Percentiles rank a stretch among this genome's conserved stretches.
Conservation (phyloP, 2,329 filamentous ascomycete genomes). For the Lojkania enalia region DNA sequence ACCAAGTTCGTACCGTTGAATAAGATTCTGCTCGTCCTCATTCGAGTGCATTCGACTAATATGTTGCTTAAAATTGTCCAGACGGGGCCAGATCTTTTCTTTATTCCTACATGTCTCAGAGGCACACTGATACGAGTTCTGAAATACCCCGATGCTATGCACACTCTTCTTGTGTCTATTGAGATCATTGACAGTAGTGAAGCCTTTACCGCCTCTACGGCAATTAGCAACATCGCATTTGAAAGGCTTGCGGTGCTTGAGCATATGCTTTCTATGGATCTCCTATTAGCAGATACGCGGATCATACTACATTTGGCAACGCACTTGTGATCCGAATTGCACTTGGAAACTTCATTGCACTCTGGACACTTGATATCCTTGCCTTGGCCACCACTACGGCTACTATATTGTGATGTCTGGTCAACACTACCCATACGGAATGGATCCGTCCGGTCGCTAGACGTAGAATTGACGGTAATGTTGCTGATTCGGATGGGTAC, state of each 20-base stretch:
- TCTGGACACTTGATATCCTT: conserved; percentile 22
- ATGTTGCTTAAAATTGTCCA: conserved; percentile 87
- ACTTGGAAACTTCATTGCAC: conserved; percentile 34
- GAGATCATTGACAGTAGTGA: conserved; percentile 79
- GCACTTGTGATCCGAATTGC: conserved; percentile 44
- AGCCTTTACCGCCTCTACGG: conserved; percentile 61
- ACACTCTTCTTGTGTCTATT: conserved; percentile 76
- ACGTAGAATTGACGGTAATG: conserved; percentile 20
- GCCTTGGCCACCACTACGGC: conserved; percentile 26
- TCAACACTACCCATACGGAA: conserved; percentile 21
- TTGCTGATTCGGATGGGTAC: conserved; percentile 19
- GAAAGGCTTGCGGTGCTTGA: conserved; percentile 70
- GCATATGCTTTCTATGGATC: conserved; percentile 70
- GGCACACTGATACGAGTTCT: conserved; percentile 63
- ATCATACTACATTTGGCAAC: conserved; percentile 14
- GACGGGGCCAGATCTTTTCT: conserved; percentile 74
- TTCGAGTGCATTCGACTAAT: conserved; percentile 68
- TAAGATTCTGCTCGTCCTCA: conserved; percentile 49
- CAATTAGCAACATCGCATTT: conserved; percentile 65
- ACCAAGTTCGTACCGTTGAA: conserved; percentile 48
- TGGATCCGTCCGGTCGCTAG: conserved; percentile 21
- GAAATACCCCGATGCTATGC: conserved; percentile 58
- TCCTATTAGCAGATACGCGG: conserved; percentile 14
- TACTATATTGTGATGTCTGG: conserved; percentile 30
- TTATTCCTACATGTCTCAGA: conserved; percentile 60